These are phyloP conservation scores for Neckera pumila DNA, from an alignment of 225 moss, liverwort and hornwort genomes.

Conservation along the genomic window DNA sequence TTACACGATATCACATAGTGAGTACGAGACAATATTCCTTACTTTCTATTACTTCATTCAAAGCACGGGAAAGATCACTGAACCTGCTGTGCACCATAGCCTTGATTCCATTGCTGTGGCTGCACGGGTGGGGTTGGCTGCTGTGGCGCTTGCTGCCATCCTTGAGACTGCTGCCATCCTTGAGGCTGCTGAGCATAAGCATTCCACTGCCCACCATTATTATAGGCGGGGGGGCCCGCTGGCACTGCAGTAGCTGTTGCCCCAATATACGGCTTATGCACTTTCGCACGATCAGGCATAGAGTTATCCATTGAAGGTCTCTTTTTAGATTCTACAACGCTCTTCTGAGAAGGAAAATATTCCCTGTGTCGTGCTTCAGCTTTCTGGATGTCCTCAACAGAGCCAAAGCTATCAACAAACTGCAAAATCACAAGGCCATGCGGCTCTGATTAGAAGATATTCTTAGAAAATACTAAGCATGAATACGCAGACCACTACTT, in stretches of 20 bases:
- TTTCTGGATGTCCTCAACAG: constrained; percentile 67
- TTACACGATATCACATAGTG: neutral
- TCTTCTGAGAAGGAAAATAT: constrained; percentile 61
- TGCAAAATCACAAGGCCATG: constrained; percentile 7
- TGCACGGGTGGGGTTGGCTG: constrained; percentile 77
- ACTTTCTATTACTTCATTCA: neutral
- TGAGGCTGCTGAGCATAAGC: constrained; percentile 57
- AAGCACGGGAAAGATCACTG: neutral
- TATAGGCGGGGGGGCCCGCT: constrained; percentile 58
- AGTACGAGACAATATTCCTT: neutral
- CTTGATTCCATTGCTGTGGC: constrained; percentile 91
- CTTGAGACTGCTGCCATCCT: constrained; percentile 78
- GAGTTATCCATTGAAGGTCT: constrained; percentile 73
- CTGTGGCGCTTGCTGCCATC: constrained; percentile 96
- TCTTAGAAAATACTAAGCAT: too few species aligned
- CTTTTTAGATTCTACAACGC: constrained; percentile 75
- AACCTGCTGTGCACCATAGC: constrained; percentile 90
- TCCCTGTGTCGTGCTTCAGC: constrained; percentile 68
- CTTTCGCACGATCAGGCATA: constrained; percentile 64
- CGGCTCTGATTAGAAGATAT: neutral
- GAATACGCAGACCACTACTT: neutral
- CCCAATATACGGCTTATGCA: constrained; percentile 73
- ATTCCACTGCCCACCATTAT: constrained; percentile 90
- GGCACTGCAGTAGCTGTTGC: constrained; percentile 62
- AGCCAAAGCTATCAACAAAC: constrained; percentile 82